Evolutionary conservation across 148 eudicot species (phyloP), one percentile per base, ranked within the genome.

Genomic region (Camellia japonica): DNA sequence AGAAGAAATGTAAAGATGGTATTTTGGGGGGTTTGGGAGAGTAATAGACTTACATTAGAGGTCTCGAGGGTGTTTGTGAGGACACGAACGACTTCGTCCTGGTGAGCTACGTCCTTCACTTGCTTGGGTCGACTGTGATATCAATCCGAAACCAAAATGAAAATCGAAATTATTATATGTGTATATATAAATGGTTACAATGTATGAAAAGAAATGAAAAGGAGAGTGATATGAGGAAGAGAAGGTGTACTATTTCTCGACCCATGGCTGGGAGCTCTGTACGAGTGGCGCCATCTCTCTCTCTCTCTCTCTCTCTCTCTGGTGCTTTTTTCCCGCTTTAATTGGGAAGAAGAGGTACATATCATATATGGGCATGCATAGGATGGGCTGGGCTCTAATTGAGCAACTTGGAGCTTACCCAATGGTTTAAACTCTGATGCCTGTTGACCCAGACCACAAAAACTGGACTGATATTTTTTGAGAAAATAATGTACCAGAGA

Each of bases 91-190:
- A 96, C 97, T 84, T 93, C 97, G 51, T 93, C 99, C 74, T 96
- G 99, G 78, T 96, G 94, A 2, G 97, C 98, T 2, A 96, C 99
- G 58, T 96, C 99, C 88, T 95, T 93, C 77, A 96, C 99, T 87
- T 93, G 89, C 91, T 74, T 96, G 7, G 97, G 99, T 63, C 99
- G 90, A 79, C 99, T 95, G 91, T 20, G 15, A 55, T 15, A 42
- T 69, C 16, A 23, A 60, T 58, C 67, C 13, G n/a, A 19, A 72
- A 54, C 60, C 14, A 73, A 19, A 16, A 2, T 43, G 38, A 75
- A 51, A 71, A 5, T 30, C 67, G 23, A 30, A 62, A 67, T 15
- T 41, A 16, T 7, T 20, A 75, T 11, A 23, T 2, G 12, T 5
- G n/a, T 8, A 68, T 67, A 43, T 44, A 9, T 54, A 14, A 5